Evolutionary conservation across 805 yeast species (phyloP).

Genomic region (Monosporozyma aerobia): DNA sequence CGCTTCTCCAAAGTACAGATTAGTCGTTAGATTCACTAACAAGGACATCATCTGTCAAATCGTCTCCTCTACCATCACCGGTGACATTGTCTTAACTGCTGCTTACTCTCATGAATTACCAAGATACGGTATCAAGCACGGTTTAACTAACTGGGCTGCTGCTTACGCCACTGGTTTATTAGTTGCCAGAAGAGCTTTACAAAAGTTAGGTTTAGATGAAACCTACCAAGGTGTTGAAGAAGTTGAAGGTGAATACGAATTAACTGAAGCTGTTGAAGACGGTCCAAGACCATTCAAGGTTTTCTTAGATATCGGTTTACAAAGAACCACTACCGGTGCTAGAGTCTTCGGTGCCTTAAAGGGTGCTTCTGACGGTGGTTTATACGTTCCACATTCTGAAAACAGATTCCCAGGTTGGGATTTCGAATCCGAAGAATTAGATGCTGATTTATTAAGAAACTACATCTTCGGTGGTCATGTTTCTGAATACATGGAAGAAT

Average conservation of each 20-base stretch:
- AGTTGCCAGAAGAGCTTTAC: slow-evolving; percentile 97
- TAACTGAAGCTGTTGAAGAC: slow-evolving; percentile 98
- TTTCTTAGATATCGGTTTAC: slow-evolving; percentile 97
- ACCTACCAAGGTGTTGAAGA: slow-evolving; percentile 98
- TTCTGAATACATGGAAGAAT: slow-evolving; percentile 99
- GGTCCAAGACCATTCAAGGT: slow-evolving; percentile 99
- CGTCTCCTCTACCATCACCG: slow-evolving; percentile 91
- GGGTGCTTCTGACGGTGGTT: slow-evolving; percentile 99
- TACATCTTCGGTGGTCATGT: slow-evolving; percentile 99
- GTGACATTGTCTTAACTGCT: slow-evolving; percentile 92
- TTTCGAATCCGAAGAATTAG: slow-evolving; percentile 96
- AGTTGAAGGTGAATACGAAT: slow-evolving; percentile 97
- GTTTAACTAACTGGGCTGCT: slow-evolving; percentile 99
- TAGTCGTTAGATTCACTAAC: slow-evolving; percentile 99
- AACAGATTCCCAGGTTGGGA: slow-evolving; percentile 99
- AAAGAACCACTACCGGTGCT: slow-evolving; percentile 99
- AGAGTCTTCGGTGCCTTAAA: slow-evolving; percentile 98
- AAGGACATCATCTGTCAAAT: slow-evolving; percentile 98
- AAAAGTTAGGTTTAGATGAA: slow-evolving; percentile 96
- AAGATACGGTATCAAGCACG: slow-evolving; percentile 92
- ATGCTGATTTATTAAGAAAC: slow-evolving; percentile 93
- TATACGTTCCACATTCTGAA: slow-evolving; percentile 97
- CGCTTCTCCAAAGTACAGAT: slow-evolving; percentile 99
- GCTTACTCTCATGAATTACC: slow-evolving; percentile 99
- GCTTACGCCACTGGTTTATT: slow-evolving; percentile 98